These are phyloP conservation scores for Cladosporium cucumerinum DNA, from an alignment of 2,329 filamentous ascomycete species.

Conservation along the genomic window DNA sequence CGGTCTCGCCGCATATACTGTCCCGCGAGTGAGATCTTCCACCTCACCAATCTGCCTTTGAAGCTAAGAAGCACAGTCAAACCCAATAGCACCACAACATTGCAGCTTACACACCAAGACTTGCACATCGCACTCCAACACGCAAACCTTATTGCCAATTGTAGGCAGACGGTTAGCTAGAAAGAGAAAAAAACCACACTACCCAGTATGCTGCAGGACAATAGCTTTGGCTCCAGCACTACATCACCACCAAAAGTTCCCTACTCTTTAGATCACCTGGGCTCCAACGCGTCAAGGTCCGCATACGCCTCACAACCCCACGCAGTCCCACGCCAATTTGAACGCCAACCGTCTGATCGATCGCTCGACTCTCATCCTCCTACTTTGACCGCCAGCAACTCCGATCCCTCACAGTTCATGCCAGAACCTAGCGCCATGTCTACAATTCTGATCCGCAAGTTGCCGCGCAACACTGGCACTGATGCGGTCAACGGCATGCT, in stretches of 20 bases:
- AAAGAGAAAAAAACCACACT: neutral
- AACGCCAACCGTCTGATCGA: constrained; percentile 5
- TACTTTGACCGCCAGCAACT: constrained; percentile 6
- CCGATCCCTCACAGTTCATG: constrained; percentile 4
- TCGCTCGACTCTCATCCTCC: constrained; percentile 12
- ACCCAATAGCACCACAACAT: neutral
- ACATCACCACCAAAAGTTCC: constrained; percentile 5
- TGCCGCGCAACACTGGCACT: constrained; percentile 56
- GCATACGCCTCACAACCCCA: neutral
- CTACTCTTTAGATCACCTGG: constrained; percentile 1
- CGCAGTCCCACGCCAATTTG: neutral
- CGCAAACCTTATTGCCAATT: neutral
- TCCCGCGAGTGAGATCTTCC: neutral
- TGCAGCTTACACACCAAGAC: neutral
- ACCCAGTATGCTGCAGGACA: constrained; percentile 7
- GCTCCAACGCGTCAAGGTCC: neutral
- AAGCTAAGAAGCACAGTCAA: neutral
- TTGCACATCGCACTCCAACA: neutral
- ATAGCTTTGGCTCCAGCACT: constrained; percentile 9
- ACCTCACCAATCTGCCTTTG: neutral
- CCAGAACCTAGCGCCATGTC: constrained; percentile 24
- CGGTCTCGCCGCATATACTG: neutral
- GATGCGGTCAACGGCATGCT: constrained; percentile 61
- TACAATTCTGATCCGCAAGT: constrained; percentile 56
- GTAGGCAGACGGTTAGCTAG: neutral